These are phyloP conservation scores for Fusarium dlaminii DNA, from an alignment of 2,329 filamentous ascomycete genomes.

Conservation along the genomic window DNA sequence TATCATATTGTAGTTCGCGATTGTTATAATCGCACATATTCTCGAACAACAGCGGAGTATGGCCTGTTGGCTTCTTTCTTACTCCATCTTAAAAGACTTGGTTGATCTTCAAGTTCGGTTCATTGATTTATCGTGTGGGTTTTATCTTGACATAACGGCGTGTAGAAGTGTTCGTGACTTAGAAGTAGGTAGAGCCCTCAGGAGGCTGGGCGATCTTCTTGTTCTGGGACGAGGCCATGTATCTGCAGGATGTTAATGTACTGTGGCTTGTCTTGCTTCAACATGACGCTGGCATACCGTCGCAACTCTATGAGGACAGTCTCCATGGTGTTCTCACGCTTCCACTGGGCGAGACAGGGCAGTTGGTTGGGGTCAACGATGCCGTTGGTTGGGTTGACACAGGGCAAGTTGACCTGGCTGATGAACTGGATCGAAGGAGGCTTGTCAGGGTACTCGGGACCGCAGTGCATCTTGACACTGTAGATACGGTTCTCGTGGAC, in stretches of 20 bases:
- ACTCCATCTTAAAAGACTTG: slow-evolving; percentile 4
- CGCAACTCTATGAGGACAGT: slow-evolving; percentile 87
- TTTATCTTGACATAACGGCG: slow-evolving; percentile 22
- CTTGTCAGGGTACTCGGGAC: slow-evolving; percentile 84
- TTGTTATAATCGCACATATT: slow-evolving; percentile 33
- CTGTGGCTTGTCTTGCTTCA: background rate
- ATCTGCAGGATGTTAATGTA: slow-evolving; percentile 61
- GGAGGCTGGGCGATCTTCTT: slow-evolving; percentile 96
- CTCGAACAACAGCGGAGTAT: slow-evolving; percentile 25
- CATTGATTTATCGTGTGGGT: background rate
- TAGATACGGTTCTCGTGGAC: slow-evolving; percentile 99
- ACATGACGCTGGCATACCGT: slow-evolving; percentile 61
- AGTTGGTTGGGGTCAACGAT: slow-evolving; percentile 86
- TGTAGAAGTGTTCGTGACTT: slow-evolving; percentile 10
- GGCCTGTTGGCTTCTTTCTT: slow-evolving; percentile 29
- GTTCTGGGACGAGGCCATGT: slow-evolving; percentile 90
- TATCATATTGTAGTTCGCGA: slow-evolving; percentile 44
- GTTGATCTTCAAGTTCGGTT: slow-evolving; percentile 17
- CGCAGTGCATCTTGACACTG: slow-evolving; percentile 96
- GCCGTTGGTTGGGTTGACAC: slow-evolving; percentile 83
- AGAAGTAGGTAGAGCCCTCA: slow-evolving; percentile 73
- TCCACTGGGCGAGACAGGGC: slow-evolving; percentile 89
- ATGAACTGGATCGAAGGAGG: slow-evolving; percentile 93
- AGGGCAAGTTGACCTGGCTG: slow-evolving; percentile 95
- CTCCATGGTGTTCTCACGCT: slow-evolving; percentile 93